These are phyloP conservation scores for Neostapfia colusana DNA, from an alignment of 176 grass and related monocot genomes.

Conservation along the genomic window DNA sequence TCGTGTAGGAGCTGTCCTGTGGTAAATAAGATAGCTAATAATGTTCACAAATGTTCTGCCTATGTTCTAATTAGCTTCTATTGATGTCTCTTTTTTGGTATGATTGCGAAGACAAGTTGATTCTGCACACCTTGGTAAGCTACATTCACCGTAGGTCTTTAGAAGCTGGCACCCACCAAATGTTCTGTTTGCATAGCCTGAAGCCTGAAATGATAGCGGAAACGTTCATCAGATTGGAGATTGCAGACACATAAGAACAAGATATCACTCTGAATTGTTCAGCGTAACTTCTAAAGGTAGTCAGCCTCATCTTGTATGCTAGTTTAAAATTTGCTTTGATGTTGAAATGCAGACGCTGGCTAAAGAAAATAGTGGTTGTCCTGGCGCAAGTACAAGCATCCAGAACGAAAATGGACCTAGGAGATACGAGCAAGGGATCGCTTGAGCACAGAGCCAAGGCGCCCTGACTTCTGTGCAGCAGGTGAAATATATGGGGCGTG, in stretches of 20 bases:
- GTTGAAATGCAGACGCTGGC: constrained; percentile 35
- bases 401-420: background rate
- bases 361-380: constrained; percentile 2
- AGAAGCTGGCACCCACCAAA: background rate
- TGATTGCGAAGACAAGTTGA: constrained; percentile 8
- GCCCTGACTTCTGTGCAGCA: background rate
- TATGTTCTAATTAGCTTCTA: constrained; percentile 10
- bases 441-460: constrained; percentile 23
- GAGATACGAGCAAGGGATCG: background rate
- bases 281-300: background rate
- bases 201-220: constrained; percentile 17
- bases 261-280: background rate
- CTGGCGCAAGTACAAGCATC: constrained; percentile 10
- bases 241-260: background rate
- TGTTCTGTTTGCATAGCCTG: background rate
- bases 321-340: constrained; percentile 12
- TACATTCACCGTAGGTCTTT: background rate
- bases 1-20: background rate
- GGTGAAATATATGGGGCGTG: background rate
- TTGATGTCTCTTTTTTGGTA: constrained; percentile 15
- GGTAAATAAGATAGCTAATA: background rate
- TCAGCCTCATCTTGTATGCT: background rate
- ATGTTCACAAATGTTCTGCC: background rate
- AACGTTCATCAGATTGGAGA: background rate
- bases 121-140: constrained; percentile 20